Conservation (phyloP, 495 filamentous ascomycete species). For the Penicillium fimorum region DNA sequence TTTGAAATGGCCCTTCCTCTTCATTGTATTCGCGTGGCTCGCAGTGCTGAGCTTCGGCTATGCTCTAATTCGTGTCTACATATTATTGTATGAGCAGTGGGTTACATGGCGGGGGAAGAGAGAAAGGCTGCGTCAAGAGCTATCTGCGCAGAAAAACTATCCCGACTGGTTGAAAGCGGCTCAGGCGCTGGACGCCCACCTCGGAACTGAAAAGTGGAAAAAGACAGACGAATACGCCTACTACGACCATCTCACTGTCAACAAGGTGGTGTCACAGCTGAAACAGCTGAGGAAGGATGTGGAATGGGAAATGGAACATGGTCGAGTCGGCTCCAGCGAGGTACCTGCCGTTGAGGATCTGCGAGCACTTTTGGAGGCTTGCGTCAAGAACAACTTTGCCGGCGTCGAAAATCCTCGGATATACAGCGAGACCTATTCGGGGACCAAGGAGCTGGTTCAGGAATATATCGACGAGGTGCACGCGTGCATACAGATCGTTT, state of each 20-base stretch:
- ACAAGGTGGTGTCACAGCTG: conserved; percentile 71
- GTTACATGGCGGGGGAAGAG: conserved; percentile 64
- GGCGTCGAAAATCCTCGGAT: conserved; percentile 92
- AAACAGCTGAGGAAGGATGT: conserved; percentile 58
- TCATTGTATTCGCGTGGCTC: conserved; percentile 79
- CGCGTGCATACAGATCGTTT: conserved; percentile 61
- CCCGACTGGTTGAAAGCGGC: conserved; percentile 78
- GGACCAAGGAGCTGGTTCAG: conserved; percentile 90
- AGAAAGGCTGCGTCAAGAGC: conserved; percentile 62
- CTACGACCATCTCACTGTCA: conserved; percentile 83
- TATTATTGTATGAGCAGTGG: conserved; percentile 76
- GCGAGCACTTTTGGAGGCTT: conserved; percentile 73
- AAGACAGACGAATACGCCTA: conserved; percentile 87
- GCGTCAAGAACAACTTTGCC: conserved; percentile 95
- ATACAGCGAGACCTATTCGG: conserved; percentile 95
- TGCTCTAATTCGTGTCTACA: conserved; percentile 79
- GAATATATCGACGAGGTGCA: conserved; percentile 76
- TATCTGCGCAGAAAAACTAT: conserved; percentile 71
- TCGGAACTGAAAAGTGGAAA: conserved; percentile 87
- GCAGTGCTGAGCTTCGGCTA: conserved; percentile 66
- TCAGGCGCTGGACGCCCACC: conserved; percentile 71
- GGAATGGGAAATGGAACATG: conserved; percentile 42
- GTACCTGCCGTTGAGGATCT: conserved; percentile 67
- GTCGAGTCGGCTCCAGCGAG: conserved; percentile 26
- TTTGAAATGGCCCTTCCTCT: conserved; percentile 86